Conservation (phyloP, 2,329 filamentous ascomycete genomes). For the Colletotrichum tropicicola region DNA sequence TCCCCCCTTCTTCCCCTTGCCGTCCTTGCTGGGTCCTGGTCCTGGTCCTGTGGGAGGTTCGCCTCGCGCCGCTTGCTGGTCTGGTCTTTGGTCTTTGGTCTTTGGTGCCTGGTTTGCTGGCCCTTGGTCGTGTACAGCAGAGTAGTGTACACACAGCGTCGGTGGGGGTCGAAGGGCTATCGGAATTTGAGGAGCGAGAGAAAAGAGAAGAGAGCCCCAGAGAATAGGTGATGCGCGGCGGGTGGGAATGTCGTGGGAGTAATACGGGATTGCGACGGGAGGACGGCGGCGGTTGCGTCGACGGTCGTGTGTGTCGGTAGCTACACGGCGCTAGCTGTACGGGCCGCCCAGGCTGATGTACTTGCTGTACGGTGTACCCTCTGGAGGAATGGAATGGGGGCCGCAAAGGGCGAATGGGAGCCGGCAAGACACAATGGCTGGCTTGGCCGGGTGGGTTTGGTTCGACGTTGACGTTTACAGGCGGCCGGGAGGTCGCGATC, state of each 20-base stretch:
- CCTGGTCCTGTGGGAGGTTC: background rate
- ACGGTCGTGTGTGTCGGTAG: conserved; percentile 10
- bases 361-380: no score
- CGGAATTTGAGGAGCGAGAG: conserved; percentile 26
- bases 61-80: conserved; percentile 8
- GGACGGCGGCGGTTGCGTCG: conserved; percentile 18
- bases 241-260: conserved; percentile 26
- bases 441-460: conserved; percentile 23
- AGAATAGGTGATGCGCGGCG: conserved; percentile 16
- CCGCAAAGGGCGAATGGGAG: background rate
- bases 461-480: conserved; percentile 23
- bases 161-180: conserved; percentile 25
- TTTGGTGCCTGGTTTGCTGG: conserved; percentile 4
- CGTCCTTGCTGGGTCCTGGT: background rate
- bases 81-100: background rate
- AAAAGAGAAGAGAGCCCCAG: conserved; percentile 26
- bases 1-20: background rate
- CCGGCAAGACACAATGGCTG: background rate
- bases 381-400: background rate
- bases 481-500: conserved; percentile 17
- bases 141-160: background rate
- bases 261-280: conserved; percentile 28
- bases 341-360: no score
- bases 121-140: no score
- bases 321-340: no score